Base-by-base conservation (phyloP, 1,139 yeast genomes). In the Casaregolazyma lundiana region DNA sequence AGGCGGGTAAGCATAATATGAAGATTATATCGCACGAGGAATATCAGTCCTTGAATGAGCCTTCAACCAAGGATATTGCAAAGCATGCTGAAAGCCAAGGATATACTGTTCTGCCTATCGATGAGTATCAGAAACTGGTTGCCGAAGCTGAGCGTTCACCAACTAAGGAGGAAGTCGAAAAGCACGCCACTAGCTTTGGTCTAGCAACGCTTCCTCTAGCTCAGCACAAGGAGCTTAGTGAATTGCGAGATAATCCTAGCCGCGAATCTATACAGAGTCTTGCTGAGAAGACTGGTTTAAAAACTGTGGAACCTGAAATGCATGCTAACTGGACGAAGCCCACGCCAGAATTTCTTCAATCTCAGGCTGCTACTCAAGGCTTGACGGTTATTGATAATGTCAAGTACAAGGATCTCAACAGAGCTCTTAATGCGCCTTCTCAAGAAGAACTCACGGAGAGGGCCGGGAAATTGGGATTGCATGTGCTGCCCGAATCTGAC, bases 11-110 rank as follows among this genome's bases (percentile, higher is more conserved):
- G 17, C 19, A 37, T 11, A 17, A 21, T 13, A 58, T 80, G 50
- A 71, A 73, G 9, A 55, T 78, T 13, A 51, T 82, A 11, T 69
- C 82, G 2, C 56, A 61, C 40, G 58, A 52, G 1, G 67, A 63
- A 22, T 56, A 54, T 30, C 55, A 60, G 5, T 49, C 47, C 2
- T 47, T 68, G 40, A 35, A 39, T 6, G 43, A 47, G 32, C 50
- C 50, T 48, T 47, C 52, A 50, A 45, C 47, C 6, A 53, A 52
- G 4, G 48, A 35, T 8, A 19, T 49, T 19, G 29, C 24, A 11
- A 8, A 42, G 6, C 21, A 15, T n/a, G 52, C 52, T 7, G 15
- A 40, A 3, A 26, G 21, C 7, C 44, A 24, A 4, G 51, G 49
- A 5, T 50, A 48, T 24, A 46, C 44, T 22, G 44, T 51, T 8